Evolutionary conservation across 495 filamentous ascomycete genomes (phyloP), one percentile per base, ranked within the genome.

Genomic region (Patellaria atrata): DNA sequence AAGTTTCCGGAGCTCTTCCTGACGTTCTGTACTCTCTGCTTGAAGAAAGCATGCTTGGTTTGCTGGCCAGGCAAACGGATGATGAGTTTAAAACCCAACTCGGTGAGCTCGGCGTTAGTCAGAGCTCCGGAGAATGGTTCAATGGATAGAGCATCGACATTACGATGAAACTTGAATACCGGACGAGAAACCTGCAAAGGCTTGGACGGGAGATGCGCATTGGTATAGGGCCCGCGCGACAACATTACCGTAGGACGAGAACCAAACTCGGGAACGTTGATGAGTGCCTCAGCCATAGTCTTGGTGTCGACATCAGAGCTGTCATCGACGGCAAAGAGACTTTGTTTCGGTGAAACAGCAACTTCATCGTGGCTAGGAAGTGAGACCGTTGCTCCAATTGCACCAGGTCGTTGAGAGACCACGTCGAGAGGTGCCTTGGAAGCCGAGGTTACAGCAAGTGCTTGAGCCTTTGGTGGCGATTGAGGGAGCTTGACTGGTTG

Each of bases 201-300:
- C 17, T 40, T 40, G 6, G 43, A 39, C 6, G 47, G 36, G 23
- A 47, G 38, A 28, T 50, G 47, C 23, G 23, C 23, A 26, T n/a
- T n/a, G n/a, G n/a, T n/a, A n/a, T n/a, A n/a, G 8, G 43, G 45
- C 13, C 37, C 41, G 18, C 38, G 41, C 20, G 57, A 48, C 0
- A 56, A 8, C 12, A 26, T 36, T 7, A 61, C 44, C 10, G 17
- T 43, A 2, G 58, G 58, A 33, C 40, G 17, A 0, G 56, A 59
- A 8, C 56, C 58, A 28, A 59, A 59, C 34, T 56, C 52, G n/a
- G 50, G 47, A 17, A 59, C 58, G 19, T 61, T 53, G 25, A 59
- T 39, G 16, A 61, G 25, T 35, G 30, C 56, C 22, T 51, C 55
- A 7, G 43, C 39, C 6, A 17, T 43, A 13, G 38, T 30, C 33